Conservation (phyloP, 768 basidiomycete genomes). For the Hericium erinaceus region DNA sequence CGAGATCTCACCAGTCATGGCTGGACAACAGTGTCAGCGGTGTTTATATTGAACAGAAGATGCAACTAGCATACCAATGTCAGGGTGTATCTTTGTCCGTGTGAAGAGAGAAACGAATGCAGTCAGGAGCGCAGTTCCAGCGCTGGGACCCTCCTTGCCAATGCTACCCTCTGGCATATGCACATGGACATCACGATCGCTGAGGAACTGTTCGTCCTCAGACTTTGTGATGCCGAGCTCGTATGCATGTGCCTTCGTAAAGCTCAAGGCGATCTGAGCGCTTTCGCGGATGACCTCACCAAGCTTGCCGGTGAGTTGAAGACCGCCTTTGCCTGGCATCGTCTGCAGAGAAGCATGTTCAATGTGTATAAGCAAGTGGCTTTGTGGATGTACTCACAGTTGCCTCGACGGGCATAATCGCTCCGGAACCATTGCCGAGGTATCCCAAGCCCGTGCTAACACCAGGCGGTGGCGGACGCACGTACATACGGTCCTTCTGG, state of each 20-base stretch:
- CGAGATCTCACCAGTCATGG: slow-evolving; percentile 98
- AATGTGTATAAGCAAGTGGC: no score
- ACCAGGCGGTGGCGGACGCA: slow-evolving; percentile 71
- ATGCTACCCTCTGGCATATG: slow-evolving; percentile 96
- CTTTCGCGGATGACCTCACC: slow-evolving; percentile 97
- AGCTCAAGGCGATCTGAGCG: slow-evolving; percentile 89
- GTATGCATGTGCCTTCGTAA: slow-evolving; percentile 86
- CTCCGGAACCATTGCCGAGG: slow-evolving; percentile 90
- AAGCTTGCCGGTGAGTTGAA: slow-evolving; percentile 93
- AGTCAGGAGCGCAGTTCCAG: slow-evolving; percentile 87
- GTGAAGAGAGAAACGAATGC: slow-evolving; percentile 92
- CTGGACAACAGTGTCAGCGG: slow-evolving; percentile 28
- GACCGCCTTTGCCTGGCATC: slow-evolving; percentile 91
- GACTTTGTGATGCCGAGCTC: slow-evolving; percentile 77
- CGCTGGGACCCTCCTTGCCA: slow-evolving; percentile 93
- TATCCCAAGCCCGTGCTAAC: slow-evolving; percentile 95
- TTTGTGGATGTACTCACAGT: slow-evolving; percentile 45
- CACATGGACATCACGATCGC: slow-evolving; percentile 84
- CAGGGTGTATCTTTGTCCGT: slow-evolving; percentile 70
- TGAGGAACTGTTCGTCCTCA: slow-evolving; percentile 67
- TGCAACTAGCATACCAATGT: slow-evolving; percentile 59
- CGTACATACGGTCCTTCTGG: slow-evolving; percentile 90
- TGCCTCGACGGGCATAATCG: slow-evolving; percentile 95
- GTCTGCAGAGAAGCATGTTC: slow-evolving; percentile 35
- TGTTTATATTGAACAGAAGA: background rate